Base-by-base conservation (phyloP, 2,329 filamentous ascomycete species). In the Sphaceloma murrayae region DNA sequence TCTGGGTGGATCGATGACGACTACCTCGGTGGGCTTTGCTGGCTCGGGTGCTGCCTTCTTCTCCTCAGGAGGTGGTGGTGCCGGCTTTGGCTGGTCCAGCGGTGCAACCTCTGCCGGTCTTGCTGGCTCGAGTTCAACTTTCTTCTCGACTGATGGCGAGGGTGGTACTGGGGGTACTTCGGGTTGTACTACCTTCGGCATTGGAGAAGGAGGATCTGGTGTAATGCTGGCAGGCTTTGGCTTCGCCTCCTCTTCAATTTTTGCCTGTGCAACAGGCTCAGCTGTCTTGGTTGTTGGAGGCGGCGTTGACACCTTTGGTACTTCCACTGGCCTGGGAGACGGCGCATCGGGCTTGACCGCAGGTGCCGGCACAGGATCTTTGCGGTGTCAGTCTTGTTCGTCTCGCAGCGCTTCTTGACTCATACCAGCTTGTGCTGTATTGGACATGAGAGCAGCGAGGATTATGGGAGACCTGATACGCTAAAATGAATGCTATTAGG, bases 111-210 rank as follows among this genome's bases (percentile, higher is more conserved):
- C 24, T 10, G 17, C 24, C 14, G 19, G 31, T 19, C 38, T 45
- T 5, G 10, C 16, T 5, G 30, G 30, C 14, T 45, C 33, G n/a
- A 33, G 31, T 7, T 3, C 18, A 3, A 22, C 22, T 13, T 40
- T 30, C 36, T 40, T 40, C 7, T 40, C 36, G 9, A n/a, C 36
- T 5, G 36, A 14, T 3, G 36, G 43, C 3, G 43, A 36, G 16
- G 30, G 16, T 5, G 40, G 40, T 16, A 19, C 31, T 5, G 31
- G 19, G 14, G 43, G 43, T 27, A 22, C 14, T 13, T 43, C 40
- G 16, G 26, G 17, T 17, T 16, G 13, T 5, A 43, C 18, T 2
- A 43, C 40, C 22, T 45, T 45, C 16, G 43, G 43, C 43, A 34
- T 45, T 3, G 43, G 43, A 9, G 32, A 38, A 2, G 32, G 32